phyloP scores from a whole-genome alignment of 1,139 yeast genomes.

The Lodderomyces parapsilosis region DNA sequence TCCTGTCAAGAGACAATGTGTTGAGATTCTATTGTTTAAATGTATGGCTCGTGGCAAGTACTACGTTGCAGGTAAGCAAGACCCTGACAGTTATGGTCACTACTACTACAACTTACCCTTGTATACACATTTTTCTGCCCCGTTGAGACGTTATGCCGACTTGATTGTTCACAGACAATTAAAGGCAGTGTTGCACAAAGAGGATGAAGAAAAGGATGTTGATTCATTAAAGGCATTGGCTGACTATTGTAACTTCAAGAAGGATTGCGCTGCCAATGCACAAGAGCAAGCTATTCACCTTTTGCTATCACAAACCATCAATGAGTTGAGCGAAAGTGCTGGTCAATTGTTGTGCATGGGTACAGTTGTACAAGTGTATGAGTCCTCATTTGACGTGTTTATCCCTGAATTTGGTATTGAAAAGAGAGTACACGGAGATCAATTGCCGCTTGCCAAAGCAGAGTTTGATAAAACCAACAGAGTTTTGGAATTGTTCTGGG shows the following conservation, averaged over 20 bases:
- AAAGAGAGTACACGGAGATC: constrained; percentile 97
- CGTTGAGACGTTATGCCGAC: constrained; percentile 89
- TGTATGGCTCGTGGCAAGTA: constrained; percentile 85
- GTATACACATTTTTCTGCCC: constrained; percentile 93
- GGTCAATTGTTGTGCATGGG: constrained; percentile 87
- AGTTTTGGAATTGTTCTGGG: constrained; percentile 86
- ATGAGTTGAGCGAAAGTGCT: constrained; percentile 70
- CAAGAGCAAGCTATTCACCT: constrained; percentile 95
- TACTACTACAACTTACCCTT: constrained; percentile 80
- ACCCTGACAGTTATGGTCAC: constrained; percentile 75
- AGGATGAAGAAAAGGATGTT: constrained; percentile 40
- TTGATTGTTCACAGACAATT: constrained; percentile 90
- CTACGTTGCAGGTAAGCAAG: constrained; percentile 84
- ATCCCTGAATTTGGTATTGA: constrained; percentile 96
- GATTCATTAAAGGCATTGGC: constrained; percentile 78
- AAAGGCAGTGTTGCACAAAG: constrained; percentile 55
- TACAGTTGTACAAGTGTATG: constrained; percentile 87
- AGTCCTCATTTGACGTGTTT: constrained; percentile 91
- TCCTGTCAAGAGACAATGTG: constrained; percentile 63
- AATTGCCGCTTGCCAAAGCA: constrained; percentile 86
- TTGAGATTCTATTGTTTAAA: constrained; percentile 78
- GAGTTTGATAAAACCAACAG: constrained; percentile 76
- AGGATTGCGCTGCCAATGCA: constrained; percentile 90
- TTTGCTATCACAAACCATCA: constrained; percentile 78
- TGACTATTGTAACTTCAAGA: constrained; percentile 92